These are phyloP conservation scores for Rhizopus stolonifer DNA, from an alignment of 371 early-diverging fungal genomes.

Conservation along the genomic window DNA sequence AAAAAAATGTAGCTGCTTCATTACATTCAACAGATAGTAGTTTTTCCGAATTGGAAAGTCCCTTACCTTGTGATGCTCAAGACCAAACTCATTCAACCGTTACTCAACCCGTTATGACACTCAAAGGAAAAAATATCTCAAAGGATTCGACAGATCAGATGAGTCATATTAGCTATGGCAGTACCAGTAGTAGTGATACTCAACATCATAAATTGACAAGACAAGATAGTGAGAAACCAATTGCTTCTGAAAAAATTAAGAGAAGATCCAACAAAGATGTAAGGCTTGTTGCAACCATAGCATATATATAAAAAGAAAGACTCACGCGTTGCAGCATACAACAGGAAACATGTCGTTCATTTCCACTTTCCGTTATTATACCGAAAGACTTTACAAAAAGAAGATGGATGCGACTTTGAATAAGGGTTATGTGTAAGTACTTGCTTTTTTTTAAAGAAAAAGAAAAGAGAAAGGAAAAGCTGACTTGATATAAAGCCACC, in stretches of 20 bases:
- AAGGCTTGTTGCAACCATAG: too few species aligned
- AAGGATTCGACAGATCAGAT: conserved; percentile 1
- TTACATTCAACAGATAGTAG: conserved; percentile 44
- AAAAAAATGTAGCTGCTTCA: conserved; percentile 38
- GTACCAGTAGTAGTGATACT: conserved; percentile 30
- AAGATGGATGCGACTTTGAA: conserved; percentile 20
- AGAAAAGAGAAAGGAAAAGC: too few species aligned
- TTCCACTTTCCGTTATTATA: conserved; percentile 51
- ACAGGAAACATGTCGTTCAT: conserved; percentile 31
- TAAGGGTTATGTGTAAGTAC: conserved; percentile 43
- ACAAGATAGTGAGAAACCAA: conserved; percentile 50
- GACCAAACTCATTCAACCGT: conserved; percentile 25
- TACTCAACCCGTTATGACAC: conserved; percentile 46
- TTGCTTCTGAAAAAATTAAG: conserved; percentile 56
- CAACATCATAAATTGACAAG: conserved; percentile 48
- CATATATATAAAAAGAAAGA: not conserved
- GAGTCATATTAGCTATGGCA: conserved; percentile 10
- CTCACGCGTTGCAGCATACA: conserved; percentile 29
- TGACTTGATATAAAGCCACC: conserved; percentile 41
- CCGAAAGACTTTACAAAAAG: conserved; percentile 41
- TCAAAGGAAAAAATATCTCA: conserved; percentile 9
- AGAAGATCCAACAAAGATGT: conserved; percentile 44
- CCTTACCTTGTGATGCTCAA: conserved; percentile 25
- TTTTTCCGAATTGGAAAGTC: conserved; percentile 32
- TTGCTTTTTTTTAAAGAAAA: too few species aligned